phyloP scores from a whole-genome alignment of 441 rosid species.

The Biscutella laevigata region DNA sequence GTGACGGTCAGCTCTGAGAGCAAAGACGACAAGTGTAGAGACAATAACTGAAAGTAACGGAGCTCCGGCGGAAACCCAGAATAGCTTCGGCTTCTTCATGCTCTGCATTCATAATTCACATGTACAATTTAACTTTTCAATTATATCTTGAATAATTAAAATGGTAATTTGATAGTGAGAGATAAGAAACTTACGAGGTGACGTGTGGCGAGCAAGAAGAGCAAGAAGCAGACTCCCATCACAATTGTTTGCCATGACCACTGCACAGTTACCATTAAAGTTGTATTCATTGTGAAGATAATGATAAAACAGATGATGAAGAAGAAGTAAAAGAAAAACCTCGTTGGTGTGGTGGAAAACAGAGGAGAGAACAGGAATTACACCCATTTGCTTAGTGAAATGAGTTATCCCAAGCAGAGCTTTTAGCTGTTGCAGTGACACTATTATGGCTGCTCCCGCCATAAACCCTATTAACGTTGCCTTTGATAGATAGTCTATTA shows the following conservation, averaged over 20 bases:
- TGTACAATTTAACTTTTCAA: not conserved
- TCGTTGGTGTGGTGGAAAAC: conserved; percentile 59
- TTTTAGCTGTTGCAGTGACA: conserved; percentile 76
- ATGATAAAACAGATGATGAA: not conserved
- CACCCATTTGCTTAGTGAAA: conserved; percentile 66
- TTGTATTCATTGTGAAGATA: not conserved
- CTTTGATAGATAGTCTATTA: conserved; percentile 75
- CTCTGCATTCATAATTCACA: conserved; percentile 35
- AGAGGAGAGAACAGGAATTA: conserved; percentile 67
- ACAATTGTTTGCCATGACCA: conserved; percentile 91
- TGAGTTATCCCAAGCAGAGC: conserved; percentile 78
- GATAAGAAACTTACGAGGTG: conserved; percentile 48
- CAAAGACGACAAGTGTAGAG: conserved; percentile 67
- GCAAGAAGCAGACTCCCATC: conserved; percentile 72
- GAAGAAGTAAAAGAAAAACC: conserved; percentile 32
- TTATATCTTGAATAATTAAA: too few species aligned
- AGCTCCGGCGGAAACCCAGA: conserved; percentile 87
- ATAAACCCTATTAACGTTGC: conserved; percentile 85
- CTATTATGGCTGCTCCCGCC: conserved; percentile 92
- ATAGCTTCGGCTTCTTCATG: conserved; percentile 66
- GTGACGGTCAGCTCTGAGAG: conserved; percentile 59
- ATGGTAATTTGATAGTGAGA: not conserved
- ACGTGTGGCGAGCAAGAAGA: conserved; percentile 55
- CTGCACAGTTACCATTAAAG: conserved; percentile 31
- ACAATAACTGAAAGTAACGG: conserved; percentile 64